Evolutionary conservation across 1,139 yeast genomes (phyloP).

Genomic region (Taiozyma sp.): DNA sequence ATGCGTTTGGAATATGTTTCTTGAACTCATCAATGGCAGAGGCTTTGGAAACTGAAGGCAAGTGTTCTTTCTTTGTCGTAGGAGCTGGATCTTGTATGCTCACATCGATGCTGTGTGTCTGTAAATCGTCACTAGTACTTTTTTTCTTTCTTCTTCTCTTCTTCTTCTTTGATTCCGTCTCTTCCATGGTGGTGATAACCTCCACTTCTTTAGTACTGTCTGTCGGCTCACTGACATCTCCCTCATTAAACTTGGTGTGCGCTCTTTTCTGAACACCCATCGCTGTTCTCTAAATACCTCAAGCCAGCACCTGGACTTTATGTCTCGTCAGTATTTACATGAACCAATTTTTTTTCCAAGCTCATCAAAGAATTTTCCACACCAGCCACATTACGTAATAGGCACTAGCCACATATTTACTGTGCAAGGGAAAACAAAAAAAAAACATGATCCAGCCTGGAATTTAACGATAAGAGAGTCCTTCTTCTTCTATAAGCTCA

Average conservation of each 20-base stretch:
- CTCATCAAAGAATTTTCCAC: not conserved
- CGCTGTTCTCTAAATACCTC: not conserved
- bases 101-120: not conserved
- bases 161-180: constrained; percentile 7
- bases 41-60: not conserved
- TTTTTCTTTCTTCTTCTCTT: constrained; percentile 11
- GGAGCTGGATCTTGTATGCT: not conserved
- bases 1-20: not conserved
- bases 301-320: not conserved
- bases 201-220: not conserved
- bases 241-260: not conserved
- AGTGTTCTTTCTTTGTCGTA: not conserved
- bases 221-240: not conserved
- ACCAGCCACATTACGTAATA: constrained; percentile 1
- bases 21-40: not conserved
- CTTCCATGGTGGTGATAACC: not conserved
- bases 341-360: not conserved
- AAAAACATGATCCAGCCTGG: not conserved
- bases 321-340: not conserved
- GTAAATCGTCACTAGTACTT: not conserved
- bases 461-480: not conserved
- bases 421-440: not conserved
- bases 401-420: constrained; percentile 9
- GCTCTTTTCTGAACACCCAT: not conserved
- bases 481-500: too few species aligned